phyloP scores from a whole-genome alignment of 1,284 basidiomycete species.

The Caloboletus inedulis region DNA sequence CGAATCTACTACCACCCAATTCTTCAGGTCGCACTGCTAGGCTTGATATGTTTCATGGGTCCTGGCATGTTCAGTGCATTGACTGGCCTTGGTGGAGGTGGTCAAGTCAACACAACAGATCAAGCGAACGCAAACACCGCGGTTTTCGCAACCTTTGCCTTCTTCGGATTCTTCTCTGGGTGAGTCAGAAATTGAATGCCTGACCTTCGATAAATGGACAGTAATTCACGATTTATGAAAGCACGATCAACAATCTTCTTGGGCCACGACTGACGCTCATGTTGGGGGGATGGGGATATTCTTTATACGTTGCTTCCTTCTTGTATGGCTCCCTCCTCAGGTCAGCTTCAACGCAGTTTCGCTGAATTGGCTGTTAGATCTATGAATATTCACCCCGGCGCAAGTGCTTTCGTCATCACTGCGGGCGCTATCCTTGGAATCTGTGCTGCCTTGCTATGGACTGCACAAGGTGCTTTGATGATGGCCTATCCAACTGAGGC shows the following conservation, averaged over 20 bases:
- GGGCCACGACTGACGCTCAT: conserved; percentile 53
- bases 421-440: conserved; percentile 60
- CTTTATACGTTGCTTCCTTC: conserved; percentile 55
- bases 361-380: conserved; percentile 27
- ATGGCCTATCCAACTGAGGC: conserved; percentile 58
- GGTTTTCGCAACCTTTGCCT: conserved; percentile 47
- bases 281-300: conserved; percentile 51
- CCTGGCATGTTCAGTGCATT: conserved; percentile 35
- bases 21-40: conserved; percentile 35
- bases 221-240: conserved; percentile 14
- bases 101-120: conserved; percentile 31
- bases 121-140: conserved; percentile 39
- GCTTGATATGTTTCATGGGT: conserved; percentile 43
- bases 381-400: conserved; percentile 43
- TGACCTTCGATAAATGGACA: not conserved
- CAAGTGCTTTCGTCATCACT: conserved; percentile 48
- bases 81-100: conserved; percentile 41
- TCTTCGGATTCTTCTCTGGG: conserved; percentile 47
- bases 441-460: conserved; percentile 67
- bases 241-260: conserved; percentile 51
- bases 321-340: conserved; percentile 32
- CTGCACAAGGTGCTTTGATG: conserved; percentile 64
- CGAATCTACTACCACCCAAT: conserved; percentile 36
- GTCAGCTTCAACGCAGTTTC: not conserved
- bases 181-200: conserved; percentile 13